Evolutionary conservation across 805 yeast genomes (phyloP).

Genomic region (Pichia ethanolica): DNA sequence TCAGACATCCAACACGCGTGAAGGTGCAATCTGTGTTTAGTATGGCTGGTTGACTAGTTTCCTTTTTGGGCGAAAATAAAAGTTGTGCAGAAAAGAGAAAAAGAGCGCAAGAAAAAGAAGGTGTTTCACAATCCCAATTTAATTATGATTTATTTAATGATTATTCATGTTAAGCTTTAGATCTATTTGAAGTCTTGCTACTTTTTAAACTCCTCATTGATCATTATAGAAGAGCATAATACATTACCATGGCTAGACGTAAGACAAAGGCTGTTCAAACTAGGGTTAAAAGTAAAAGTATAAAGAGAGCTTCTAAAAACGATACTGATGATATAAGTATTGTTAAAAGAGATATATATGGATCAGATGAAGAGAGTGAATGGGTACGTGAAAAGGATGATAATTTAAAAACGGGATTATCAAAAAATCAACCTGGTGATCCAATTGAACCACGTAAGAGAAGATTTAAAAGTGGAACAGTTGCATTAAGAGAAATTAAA

Average conservation of each 20-base stretch:
- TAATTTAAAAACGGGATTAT: constrained; percentile 25
- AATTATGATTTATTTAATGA: too few relatives aligned
- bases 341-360: constrained; percentile 6
- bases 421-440: constrained; percentile 49
- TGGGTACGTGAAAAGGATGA: not conserved
- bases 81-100: not conserved
- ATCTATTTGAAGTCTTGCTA: too few relatives aligned
- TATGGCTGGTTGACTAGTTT: not conserved
- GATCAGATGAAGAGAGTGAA: constrained; percentile 1
- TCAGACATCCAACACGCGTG: not conserved
- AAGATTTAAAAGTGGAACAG: constrained; percentile 54
- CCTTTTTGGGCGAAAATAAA: constrained; percentile 1
- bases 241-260: not conserved
- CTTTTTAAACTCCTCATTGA: too few relatives aligned
- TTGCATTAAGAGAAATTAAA: constrained; percentile 62
- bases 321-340: not conserved
- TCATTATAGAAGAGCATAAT: not conserved
- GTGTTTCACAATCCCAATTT: too few relatives aligned
- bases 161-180: too few relatives aligned
- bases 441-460: constrained; percentile 32
- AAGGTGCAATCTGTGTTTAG: not conserved
- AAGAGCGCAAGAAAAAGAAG: not conserved
- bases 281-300: not conserved
- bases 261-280: not conserved
- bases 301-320: not conserved